Percentiles rank a stretch among this genome's conserved stretches.
These are phyloP conservation scores for Lenwebbia sp. DNA, from an alignment of 345 rosid species.

Conservation along the genomic window DNA sequence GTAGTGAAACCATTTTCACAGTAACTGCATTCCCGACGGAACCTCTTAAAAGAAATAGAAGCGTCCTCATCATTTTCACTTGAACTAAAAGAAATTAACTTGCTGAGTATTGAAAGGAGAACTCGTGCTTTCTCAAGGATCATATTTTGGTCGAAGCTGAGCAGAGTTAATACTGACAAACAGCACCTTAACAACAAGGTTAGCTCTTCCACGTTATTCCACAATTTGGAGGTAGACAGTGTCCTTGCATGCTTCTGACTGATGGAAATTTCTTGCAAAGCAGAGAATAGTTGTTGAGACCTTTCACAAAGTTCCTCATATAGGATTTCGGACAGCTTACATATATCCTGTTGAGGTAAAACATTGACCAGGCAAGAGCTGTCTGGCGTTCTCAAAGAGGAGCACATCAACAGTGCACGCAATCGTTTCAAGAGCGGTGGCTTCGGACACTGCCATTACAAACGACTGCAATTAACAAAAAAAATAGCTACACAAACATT, in stretches of 20 bases:
- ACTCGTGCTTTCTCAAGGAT: not conserved
- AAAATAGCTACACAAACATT: not conserved
- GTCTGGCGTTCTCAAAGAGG: not conserved
- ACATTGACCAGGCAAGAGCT: not conserved
- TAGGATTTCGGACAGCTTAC: not conserved
- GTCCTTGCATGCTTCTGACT: not conserved
- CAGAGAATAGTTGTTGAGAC: not conserved
- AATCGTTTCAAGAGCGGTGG: not conserved
- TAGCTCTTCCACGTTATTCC: not conserved
- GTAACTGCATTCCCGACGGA: not conserved
- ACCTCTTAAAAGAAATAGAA: not conserved
- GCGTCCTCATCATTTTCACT: not conserved
- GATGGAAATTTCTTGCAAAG: not conserved
- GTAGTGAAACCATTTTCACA: not conserved
- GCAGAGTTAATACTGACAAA: not conserved
- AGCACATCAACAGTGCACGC: not conserved
- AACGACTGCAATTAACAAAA: not conserved
- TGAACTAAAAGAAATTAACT: not conserved
- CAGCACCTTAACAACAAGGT: not conserved
- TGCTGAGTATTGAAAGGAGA: not conserved
- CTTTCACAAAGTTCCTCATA: not conserved
- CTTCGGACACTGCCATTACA: not conserved
- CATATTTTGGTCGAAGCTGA: not conserved
- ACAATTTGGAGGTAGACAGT: not conserved
- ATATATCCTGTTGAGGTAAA: not conserved